Base-by-base conservation (phyloP, 1,284 basidiomycete genomes). In the Trichosporon sp. region DNA sequence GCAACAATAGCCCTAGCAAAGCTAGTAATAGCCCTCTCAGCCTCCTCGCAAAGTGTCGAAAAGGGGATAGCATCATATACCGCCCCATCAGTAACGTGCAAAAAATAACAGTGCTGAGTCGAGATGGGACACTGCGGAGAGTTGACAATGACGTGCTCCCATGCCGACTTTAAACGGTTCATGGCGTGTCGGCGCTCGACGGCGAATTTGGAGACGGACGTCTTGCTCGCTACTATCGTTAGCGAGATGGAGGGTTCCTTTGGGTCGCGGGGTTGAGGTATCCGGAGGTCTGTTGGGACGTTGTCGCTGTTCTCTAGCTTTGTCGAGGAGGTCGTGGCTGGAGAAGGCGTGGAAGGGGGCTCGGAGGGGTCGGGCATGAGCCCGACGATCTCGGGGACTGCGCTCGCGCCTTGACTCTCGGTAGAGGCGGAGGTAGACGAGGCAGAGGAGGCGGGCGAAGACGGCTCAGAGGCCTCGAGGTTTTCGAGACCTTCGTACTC, bases 171-270 rank as follows among this genome's bases (percentile, higher is more conserved):
- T 21, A 70, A 57, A n/a, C 65, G 57, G n/a, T 58, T 58, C 32
- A 58, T 46, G 7, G 57, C 64, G 10, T 54, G 62, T 31, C 63
- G 66, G 19, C 71, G 56, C 65, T 72, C 71, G 1, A 69, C 65
- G 7, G 71, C 69, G 10, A 71, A 19, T 33, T 69, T 70, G 25
- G 54, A 59, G 14, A 72, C 44, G 31, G 11, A 31, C 40, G 69
- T 69, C 56, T 57, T 57, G 56, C 10, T 34, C 32, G 56, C 56
- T n/a, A 34, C 32, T 10, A 57, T 31, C 25, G 49, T 54, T 14
- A 54, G 49, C 3, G 49, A 54, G 49, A 54, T 11, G 19, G 40
- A 21, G 40, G n/a, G 19, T 21, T 29, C 16, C 14, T 14, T 7
- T 7, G 16, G 49, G 13, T 13, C 49, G 4, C 49, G 14, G 13